Evolutionary conservation across 345 rosid species (phyloP).

Genomic region (Eucalyptus regnans): DNA sequence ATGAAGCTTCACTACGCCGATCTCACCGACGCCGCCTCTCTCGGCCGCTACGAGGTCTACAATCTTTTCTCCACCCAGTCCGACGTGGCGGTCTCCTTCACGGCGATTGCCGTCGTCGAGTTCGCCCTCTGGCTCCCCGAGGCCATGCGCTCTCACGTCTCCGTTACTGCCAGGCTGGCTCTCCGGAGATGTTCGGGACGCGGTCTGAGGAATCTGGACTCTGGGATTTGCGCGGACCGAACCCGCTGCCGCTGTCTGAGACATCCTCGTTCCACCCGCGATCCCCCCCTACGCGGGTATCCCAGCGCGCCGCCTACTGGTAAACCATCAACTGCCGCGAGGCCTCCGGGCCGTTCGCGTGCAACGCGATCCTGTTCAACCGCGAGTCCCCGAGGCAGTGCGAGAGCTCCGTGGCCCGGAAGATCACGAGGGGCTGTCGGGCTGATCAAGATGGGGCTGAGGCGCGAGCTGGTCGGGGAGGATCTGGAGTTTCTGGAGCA

Average conservation of each 20-base stretch:
- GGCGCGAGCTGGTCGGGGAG: constrained; percentile 59
- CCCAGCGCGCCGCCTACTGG: constrained; percentile 90
- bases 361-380: constrained; percentile 81
- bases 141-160: constrained; percentile 6
- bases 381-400: constrained; percentile 62
- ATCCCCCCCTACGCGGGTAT: constrained; percentile 85
- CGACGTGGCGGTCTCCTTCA: constrained; percentile 27
- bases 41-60: constrained; percentile 34
- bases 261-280: constrained; percentile 68
- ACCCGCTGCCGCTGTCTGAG: too few relatives aligned
- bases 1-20: constrained; percentile 22
- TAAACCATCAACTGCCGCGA: constrained; percentile 83
- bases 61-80: constrained; percentile 32
- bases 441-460: constrained; percentile 59
- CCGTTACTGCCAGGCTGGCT: constrained; percentile 72
- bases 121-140: too few relatives aligned
- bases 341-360: constrained; percentile 69
- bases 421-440: too few relatives aligned
- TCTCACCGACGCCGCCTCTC: constrained; percentile 53
- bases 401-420: too few relatives aligned
- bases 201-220: too few relatives aligned
- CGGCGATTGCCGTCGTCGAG: too few relatives aligned
- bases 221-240: too few relatives aligned
- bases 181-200: constrained; percentile 24
- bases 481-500: constrained; percentile 45